A percentile compares a stretch with the other conserved stretches of the same genome.
These are phyloP conservation scores for Marasmius fiardii DNA, from an alignment of 1,284 basidiomycete species.

Conservation along the genomic window DNA sequence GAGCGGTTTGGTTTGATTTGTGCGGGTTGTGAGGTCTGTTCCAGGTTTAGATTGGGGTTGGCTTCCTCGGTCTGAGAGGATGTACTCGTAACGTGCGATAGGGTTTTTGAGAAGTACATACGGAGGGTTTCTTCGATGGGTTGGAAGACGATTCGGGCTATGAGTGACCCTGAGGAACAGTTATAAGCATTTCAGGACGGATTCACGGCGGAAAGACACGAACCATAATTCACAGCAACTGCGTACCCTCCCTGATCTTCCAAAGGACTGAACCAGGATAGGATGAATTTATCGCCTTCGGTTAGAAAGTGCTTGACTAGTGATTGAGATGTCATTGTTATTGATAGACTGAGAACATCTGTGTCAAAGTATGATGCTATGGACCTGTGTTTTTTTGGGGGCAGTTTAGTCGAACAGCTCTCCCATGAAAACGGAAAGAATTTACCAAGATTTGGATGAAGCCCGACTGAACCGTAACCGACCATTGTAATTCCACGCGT, in stretches of 20 bases:
- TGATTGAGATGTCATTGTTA: constrained; percentile 84
- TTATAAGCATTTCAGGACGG: not conserved
- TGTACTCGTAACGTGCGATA: constrained; percentile 33
- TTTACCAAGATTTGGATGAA: constrained; percentile 16
- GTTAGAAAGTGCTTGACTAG: constrained; percentile 93
- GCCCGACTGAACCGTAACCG: constrained; percentile 18
- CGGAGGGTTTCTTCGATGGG: constrained; percentile 90
- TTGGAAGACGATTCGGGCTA: constrained; percentile 90
- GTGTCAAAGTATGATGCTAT: constrained; percentile 42
- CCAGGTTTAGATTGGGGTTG: no score
- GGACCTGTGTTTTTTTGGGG: not conserved
- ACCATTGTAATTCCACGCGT: constrained; percentile 30
- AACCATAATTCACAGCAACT: constrained; percentile 91
- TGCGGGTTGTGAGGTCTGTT: no score
- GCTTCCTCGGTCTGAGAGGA: not conserved
- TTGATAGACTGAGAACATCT: constrained; percentile 53
- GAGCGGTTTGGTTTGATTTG: not conserved
- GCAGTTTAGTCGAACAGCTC: not conserved
- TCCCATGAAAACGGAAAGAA: no score
- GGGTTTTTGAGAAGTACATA: constrained; percentile 78
- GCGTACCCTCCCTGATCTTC: constrained; percentile 93
- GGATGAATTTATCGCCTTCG: constrained; percentile 91
- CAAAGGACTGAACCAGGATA: constrained; percentile 79
- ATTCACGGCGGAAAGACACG: constrained; percentile 20
- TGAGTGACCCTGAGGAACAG: constrained; percentile 72